These are phyloP conservation scores for Coemansia pectinata DNA, from an alignment of 192 early-diverging fungal genomes.

Conservation along the genomic window DNA sequence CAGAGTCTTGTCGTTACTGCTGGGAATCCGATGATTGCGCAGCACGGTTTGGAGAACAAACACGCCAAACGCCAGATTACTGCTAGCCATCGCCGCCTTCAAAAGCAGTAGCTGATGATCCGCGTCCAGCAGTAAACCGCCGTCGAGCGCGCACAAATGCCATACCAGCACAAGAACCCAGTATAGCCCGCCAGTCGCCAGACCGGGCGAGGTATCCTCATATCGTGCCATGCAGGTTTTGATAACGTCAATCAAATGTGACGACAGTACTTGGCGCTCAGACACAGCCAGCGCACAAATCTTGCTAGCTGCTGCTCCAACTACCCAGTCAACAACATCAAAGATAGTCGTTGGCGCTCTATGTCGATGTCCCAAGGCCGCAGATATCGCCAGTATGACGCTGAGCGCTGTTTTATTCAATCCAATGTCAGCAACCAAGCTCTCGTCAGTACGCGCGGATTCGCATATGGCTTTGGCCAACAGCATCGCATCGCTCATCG, in stretches of 20 bases:
- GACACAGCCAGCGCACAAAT: constrained; percentile 1
- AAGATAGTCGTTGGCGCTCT: background rate
- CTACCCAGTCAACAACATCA: background rate
- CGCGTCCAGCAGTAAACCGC: background rate
- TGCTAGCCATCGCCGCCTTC: constrained; percentile 18
- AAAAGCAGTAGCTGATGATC: constrained; percentile 25
- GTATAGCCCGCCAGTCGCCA: constrained; percentile 7
- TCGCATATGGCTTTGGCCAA: constrained; percentile 12
- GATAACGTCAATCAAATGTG: constrained; percentile 10
- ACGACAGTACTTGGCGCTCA: background rate
- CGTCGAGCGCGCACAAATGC: constrained; percentile 14
- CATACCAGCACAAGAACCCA: constrained; percentile 42
- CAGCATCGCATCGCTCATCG: constrained; percentile 28
- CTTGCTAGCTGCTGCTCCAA: constrained; percentile 10
- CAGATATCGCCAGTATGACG: constrained; percentile 13
- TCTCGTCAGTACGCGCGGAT: background rate
- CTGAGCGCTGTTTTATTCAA: constrained; percentile 7
- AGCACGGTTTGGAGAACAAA: constrained; percentile 22
- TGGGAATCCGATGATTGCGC: background rate
- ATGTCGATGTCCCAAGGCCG: background rate
- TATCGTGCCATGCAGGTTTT: background rate
- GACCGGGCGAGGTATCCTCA: background rate
- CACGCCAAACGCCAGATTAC: constrained; percentile 28
- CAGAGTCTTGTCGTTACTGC: background rate
- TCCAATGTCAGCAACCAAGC: background rate